Evolutionary conservation across 352 stramenopile species (phyloP).

Genomic region (Phytophthora brassicae): DNA sequence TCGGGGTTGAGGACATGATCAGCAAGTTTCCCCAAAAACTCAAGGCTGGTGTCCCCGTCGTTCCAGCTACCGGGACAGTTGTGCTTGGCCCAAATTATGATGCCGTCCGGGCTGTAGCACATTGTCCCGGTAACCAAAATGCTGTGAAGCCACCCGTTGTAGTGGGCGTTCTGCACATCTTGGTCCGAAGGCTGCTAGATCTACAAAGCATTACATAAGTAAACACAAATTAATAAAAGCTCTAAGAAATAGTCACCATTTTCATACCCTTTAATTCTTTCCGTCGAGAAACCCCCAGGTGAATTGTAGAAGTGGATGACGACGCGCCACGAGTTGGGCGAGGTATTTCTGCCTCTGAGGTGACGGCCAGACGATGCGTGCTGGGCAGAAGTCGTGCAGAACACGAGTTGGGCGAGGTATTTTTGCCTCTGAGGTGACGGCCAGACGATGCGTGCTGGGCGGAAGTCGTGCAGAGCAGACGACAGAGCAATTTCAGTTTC

Average conservation of each 20-base stretch:
- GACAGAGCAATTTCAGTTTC: neutral
- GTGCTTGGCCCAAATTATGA: constrained; percentile 13
- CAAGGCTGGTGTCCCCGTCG: constrained; percentile 3
- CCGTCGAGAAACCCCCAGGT: neutral
- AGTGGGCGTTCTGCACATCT: constrained; percentile 11
- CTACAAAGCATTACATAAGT: neutral
- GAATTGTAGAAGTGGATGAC: neutral
- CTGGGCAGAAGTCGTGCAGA: neutral
- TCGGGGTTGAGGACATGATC: neutral
- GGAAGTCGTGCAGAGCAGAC: neutral
- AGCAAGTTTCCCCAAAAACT: neutral
- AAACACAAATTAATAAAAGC: neutral
- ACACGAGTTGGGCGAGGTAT: neutral
- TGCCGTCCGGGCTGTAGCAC: constrained; percentile 12
- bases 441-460: neutral
- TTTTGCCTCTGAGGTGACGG: neutral
- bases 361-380: neutral
- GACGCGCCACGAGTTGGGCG: neutral
- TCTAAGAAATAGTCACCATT: neutral
- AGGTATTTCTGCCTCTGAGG: neutral
- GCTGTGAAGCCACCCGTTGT: neutral
- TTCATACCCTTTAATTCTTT: neutral
- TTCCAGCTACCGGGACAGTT: constrained; percentile 23
- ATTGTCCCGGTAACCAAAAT: constrained; percentile 16
- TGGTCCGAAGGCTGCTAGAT: neutral